Evolutionary conservation across 2,329 filamentous ascomycete genomes (phyloP).

Genomic region (Akanthomyces muscarius): DNA sequence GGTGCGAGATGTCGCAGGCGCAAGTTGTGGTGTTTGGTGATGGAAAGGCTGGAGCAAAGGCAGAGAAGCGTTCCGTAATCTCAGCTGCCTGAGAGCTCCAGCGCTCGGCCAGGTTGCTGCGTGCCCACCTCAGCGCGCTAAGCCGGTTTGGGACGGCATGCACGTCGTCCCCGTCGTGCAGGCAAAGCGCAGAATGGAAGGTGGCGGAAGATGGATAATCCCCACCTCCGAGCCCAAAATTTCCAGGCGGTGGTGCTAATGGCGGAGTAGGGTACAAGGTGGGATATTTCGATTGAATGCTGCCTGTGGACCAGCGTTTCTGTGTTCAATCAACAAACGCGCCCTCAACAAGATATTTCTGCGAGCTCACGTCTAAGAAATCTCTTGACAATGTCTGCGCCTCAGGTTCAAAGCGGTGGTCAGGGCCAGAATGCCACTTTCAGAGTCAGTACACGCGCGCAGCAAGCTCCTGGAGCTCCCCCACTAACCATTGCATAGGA

Average conservation of each 20-base stretch:
- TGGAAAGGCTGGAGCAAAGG: conserved; percentile 30
- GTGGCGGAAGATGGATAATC: conserved; percentile 38
- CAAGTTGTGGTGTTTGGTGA: conserved; percentile 24
- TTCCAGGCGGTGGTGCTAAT: conserved; percentile 29
- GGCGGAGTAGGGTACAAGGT: conserved; percentile 39
- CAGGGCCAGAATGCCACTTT: conserved; percentile 52
- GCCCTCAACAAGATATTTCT: conserved; percentile 8
- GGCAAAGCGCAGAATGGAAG: conserved; percentile 19
- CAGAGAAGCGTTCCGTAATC: conserved; percentile 39
- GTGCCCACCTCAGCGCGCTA: conserved; percentile 23
- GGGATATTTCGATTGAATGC: conserved; percentile 35
- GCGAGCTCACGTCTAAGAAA: conserved; percentile 25
- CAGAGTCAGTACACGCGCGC: conserved; percentile 42
- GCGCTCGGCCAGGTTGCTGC: conserved; percentile 28
- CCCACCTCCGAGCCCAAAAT: conserved; percentile 38
- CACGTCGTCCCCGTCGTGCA: conserved; percentile 20
- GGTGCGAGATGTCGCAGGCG: conserved; percentile 8
- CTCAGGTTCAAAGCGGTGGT: conserved; percentile 28
- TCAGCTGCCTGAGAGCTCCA: conserved; percentile 37
- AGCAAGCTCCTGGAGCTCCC: conserved; percentile 33
- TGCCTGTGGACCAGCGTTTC: conserved; percentile 28
- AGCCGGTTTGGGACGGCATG: conserved; percentile 18
- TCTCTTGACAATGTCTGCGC: conserved; percentile 44
- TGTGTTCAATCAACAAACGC: conserved; percentile 30
- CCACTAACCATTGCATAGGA: conserved; percentile 47